Evolutionary conservation across 2,329 filamentous ascomycete species (phyloP).

Genomic region (Ceratocystis variospora): DNA sequence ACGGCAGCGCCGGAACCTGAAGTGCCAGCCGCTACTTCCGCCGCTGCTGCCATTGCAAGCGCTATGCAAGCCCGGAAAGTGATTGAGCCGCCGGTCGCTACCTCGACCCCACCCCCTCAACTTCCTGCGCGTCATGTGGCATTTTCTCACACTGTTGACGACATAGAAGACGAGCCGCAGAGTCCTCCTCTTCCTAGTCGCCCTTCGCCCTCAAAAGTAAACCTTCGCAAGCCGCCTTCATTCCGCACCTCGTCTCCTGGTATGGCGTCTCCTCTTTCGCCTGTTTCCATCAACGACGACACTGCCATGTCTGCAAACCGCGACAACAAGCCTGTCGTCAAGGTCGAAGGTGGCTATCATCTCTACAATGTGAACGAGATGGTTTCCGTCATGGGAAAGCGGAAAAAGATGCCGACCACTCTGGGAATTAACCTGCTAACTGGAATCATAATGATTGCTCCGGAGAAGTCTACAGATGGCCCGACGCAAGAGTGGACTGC

Average conservation of each 20-base stretch:
- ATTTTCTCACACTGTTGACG: conserved; percentile 2
- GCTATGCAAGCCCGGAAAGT: conserved; percentile 38
- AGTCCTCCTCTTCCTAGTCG: conserved; percentile 29
- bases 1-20: neutral
- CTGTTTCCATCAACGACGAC: conserved; percentile 32
- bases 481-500: conserved; percentile 85
- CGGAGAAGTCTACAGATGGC: conserved; percentile 70
- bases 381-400: conserved; percentile 91
- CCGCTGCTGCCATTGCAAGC: conserved; percentile 42
- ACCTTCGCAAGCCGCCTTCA: conserved; percentile 16
- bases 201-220: conserved; percentile 13
- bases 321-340: conserved; percentile 31
- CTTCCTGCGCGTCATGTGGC: conserved; percentile 21
- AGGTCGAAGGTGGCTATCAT: conserved; percentile 53
- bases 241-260: conserved; percentile 15
- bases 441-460: conserved; percentile 78
- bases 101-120: conserved; percentile 23
- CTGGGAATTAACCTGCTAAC: conserved; percentile 84
- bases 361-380: conserved; percentile 97
- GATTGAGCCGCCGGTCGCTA: conserved; percentile 10
- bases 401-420: conserved; percentile 97
- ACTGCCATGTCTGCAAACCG: conserved; percentile 32
- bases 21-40: conserved; percentile 27
- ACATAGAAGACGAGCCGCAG: conserved; percentile 22
- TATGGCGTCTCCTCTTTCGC: conserved; percentile 13